phyloP scores from a whole-genome alignment of 257 asterid species.

The Rauvolfia tetraphylla region DNA sequence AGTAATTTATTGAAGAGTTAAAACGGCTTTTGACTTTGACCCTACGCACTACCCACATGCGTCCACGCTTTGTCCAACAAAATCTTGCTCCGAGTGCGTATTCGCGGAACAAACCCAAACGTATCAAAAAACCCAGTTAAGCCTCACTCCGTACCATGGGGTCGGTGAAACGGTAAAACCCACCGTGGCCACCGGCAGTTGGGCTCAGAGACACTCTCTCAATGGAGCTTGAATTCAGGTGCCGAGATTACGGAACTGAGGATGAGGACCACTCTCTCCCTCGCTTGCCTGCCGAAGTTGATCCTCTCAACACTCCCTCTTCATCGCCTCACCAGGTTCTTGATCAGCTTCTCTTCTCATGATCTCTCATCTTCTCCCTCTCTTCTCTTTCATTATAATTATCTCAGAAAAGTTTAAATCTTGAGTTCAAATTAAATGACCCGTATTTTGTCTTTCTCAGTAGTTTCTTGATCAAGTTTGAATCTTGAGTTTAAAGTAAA shows the following conservation, averaged over 20 bases:
- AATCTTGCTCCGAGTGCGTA: too few species aligned
- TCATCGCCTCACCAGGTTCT: constrained; percentile 40
- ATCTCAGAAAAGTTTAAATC: neutral
- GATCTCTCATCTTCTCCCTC: constrained; percentile 4
- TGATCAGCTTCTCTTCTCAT: neutral
- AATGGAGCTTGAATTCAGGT: constrained; percentile 66
- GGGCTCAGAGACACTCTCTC: neutral
- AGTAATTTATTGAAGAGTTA: too few species aligned
- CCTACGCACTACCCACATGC: too few species aligned
- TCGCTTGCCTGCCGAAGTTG: constrained; percentile 40
- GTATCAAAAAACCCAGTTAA: too few species aligned
- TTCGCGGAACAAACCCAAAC: too few species aligned
- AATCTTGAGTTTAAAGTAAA: neutral
- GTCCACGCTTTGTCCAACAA: too few species aligned
- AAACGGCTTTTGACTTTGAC: too few species aligned
- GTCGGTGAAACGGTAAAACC: too few species aligned
- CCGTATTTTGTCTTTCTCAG: neutral
- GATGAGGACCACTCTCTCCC: constrained; percentile 39
- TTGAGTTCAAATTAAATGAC: neutral
- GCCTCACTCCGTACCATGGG: too few species aligned
- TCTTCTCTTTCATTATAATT: neutral
- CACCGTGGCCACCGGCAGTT: too few species aligned
- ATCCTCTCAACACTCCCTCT: constrained; percentile 54
- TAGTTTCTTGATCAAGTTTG: neutral
- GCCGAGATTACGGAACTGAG: constrained; percentile 53